A percentile compares a stretch with the other conserved stretches of the same genome.
phyloP scores from a whole-genome alignment of 768 basidiomycete genomes.

The Termitomyces titanicus region DNA sequence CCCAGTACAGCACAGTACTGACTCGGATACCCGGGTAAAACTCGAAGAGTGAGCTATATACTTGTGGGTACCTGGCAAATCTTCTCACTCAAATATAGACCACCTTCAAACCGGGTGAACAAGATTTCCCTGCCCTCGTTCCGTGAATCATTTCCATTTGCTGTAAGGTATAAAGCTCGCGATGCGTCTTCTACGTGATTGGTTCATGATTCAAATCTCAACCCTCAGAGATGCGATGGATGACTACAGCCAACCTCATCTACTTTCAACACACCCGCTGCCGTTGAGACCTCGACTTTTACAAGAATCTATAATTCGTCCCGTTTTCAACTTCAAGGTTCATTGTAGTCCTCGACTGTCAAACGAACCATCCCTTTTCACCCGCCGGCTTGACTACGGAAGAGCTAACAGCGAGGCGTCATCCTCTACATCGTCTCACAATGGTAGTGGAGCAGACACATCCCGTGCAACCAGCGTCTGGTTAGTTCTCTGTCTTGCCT shows the following conservation, averaged over 20 bases:
- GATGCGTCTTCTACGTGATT: background rate
- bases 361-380: background rate
- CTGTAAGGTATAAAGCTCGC: conserved; percentile 6
- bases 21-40: background rate
- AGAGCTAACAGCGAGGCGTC: background rate
- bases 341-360: background rate
- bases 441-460: background rate
- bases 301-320: background rate
- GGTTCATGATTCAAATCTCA: background rate
- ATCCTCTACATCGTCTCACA: conserved; percentile 7
- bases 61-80: background rate
- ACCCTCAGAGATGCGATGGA: background rate
- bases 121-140: conserved; percentile 16
- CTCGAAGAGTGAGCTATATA: background rate
- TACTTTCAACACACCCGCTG: background rate
- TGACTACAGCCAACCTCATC: background rate
- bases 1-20: background rate
- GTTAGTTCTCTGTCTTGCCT: background rate
- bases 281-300: background rate
- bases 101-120: background rate
- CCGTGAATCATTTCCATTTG: conserved; percentile 14
- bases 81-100: background rate
- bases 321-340: background rate
- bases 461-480: conserved; percentile 2
- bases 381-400: background rate